A percentile compares a stretch with the other conserved stretches of the same genome.
Conservation (phyloP, 2,329 filamentous ascomycete genomes). For the Chaetothyriales sp. region DNA sequence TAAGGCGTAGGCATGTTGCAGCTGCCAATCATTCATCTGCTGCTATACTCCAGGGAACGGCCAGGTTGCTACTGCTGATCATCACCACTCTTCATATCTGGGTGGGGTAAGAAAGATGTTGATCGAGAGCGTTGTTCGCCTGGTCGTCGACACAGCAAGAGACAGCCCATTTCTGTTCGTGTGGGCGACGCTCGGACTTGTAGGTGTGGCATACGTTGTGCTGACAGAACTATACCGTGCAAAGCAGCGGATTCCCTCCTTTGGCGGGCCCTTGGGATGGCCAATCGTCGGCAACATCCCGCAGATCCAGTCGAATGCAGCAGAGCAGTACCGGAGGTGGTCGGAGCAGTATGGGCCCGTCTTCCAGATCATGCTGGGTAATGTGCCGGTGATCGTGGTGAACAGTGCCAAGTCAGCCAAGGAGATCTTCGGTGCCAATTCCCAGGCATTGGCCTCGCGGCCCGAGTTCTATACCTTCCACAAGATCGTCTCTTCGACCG, state of each 20-base stretch:
- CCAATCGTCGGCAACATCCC: conserved; percentile 42
- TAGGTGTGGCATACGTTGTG: conserved; percentile 29
- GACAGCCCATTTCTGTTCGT: conserved; percentile 1
- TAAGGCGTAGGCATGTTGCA: not conserved
- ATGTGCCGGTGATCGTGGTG: conserved; percentile 41
- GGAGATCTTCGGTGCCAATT: conserved; percentile 37
- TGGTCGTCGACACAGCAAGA: not conserved
- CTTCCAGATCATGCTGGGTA: conserved; percentile 44
- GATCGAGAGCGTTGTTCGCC: conserved; percentile 10
- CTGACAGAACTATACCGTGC: conserved; percentile 36
- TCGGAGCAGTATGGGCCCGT: conserved; percentile 35
- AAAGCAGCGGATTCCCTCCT: conserved; percentile 30
- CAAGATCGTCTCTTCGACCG: conserved; percentile 36
- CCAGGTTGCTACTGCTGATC: not conserved
- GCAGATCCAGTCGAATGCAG: conserved; percentile 40
- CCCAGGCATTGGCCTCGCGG: conserved; percentile 39
- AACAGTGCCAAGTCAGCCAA: conserved; percentile 40
- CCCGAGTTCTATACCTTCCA: conserved; percentile 47
- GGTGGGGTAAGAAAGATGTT: no score
- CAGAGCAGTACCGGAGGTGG: conserved; percentile 43
- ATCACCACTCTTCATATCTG: not conserved
- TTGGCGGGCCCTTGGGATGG: conserved; percentile 36
- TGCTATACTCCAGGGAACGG: no score
- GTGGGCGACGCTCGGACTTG: not conserved
- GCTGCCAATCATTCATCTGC: not conserved